A percentile compares a stretch with the other conserved stretches of the same genome.
These are phyloP conservation scores for Alternaria sp. DNA, from an alignment of 2,329 filamentous ascomycete genomes.

Conservation along the genomic window DNA sequence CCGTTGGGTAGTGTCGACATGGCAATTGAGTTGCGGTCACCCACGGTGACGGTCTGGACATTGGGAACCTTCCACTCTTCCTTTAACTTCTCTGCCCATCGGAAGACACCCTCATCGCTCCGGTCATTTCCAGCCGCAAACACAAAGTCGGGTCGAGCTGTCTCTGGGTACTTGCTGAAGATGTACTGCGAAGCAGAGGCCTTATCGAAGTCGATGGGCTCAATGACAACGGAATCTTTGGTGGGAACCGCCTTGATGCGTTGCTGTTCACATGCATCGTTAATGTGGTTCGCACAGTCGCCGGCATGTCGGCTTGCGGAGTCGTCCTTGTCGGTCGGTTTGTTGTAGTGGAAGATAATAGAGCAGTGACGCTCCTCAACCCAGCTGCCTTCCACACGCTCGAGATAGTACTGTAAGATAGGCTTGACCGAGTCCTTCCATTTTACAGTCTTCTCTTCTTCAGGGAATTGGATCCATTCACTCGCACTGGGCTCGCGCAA, in stretches of 20 bases:
- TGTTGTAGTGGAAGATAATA: conserved; percentile 88
- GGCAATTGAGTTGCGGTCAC: conserved; percentile 87
- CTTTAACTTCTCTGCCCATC: conserved; percentile 85
- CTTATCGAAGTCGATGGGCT: conserved; percentile 88
- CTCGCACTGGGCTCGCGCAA: conserved; percentile 72
- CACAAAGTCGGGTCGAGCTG: conserved; percentile 73
- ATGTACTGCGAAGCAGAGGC: conserved; percentile 80
- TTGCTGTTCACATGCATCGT: conserved; percentile 86
- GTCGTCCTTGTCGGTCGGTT: conserved; percentile 74
- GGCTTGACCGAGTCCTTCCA: conserved; percentile 87
- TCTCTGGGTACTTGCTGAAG: conserved; percentile 59
- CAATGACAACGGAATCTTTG: conserved; percentile 82
- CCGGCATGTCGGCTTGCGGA: conserved; percentile 80
- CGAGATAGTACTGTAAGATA: conserved; percentile 88
- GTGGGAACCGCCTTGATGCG: conserved; percentile 83
- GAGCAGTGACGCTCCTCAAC: conserved; percentile 93
- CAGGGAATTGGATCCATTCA: conserved; percentile 80
- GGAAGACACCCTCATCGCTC: conserved; percentile 92
- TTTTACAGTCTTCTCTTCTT: conserved; percentile 71
- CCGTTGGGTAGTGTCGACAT: conserved; percentile 86
- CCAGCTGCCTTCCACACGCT: conserved; percentile 85
- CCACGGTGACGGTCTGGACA: conserved; percentile 86
- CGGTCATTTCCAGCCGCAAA: conserved; percentile 90
- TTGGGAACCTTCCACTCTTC: conserved; percentile 60
- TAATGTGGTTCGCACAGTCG: conserved; percentile 93